phyloP scores from a whole-genome alignment of 23 red algal genomes.

The Chondrus crispus region DNA sequence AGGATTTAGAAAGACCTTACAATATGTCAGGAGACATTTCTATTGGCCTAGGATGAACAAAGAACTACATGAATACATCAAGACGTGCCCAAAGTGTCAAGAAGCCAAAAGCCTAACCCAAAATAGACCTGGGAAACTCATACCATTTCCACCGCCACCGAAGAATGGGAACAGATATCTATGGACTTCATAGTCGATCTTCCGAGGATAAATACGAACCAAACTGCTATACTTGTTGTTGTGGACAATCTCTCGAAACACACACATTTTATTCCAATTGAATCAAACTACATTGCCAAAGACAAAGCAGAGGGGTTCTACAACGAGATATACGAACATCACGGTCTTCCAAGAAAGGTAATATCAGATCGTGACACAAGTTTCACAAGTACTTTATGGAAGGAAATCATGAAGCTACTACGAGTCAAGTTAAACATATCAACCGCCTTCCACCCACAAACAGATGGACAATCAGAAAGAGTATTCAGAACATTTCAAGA shows the following conservation, averaged over 20 bases:
- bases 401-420: not conserved
- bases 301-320: constrained; percentile 3
- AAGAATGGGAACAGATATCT: constrained; percentile 27
- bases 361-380: constrained; percentile 20
- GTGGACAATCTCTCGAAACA: constrained; percentile 18
- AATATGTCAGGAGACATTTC: not conserved
- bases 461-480: constrained; percentile 31
- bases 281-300: constrained; percentile 1
- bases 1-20: constrained; percentile 2
- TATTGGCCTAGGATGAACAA: constrained; percentile 27
- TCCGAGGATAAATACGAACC: not conserved
- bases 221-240: not conserved
- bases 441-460: constrained; percentile 20
- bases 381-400: constrained; percentile 11
- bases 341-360: not conserved
- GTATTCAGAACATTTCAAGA: constrained; percentile 1
- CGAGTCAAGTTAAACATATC: constrained; percentile 18
- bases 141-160: not conserved
- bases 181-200: constrained; percentile 24
- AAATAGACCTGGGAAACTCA: not conserved
- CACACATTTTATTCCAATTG: not conserved
- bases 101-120: constrained; percentile 1
- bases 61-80: not conserved
- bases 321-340: not conserved
- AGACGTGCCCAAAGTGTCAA: not conserved